Evolutionary conservation across 2,329 filamentous ascomycete species (phyloP).

Genomic region (Atkinsonella hypoxylon): DNA sequence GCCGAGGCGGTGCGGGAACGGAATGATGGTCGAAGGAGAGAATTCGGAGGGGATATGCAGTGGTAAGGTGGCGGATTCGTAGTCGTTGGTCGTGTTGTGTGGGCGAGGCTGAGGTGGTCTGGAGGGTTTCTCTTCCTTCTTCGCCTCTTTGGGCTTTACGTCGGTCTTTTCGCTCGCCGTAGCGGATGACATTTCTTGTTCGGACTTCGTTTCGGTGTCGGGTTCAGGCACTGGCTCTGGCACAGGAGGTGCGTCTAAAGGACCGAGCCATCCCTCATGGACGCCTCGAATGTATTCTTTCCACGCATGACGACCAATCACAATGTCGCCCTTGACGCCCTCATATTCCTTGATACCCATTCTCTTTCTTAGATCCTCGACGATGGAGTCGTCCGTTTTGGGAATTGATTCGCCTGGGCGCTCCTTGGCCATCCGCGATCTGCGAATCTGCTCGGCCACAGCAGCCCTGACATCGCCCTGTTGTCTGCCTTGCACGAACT

Average conservation of each 20-base stretch:
- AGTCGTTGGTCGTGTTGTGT: conserved; percentile 63
- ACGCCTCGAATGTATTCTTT: conserved; percentile 91
- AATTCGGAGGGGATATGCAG: conserved; percentile 56
- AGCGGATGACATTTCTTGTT: conserved; percentile 7
- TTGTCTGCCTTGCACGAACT: conserved; percentile 81
- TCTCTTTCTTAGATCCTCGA: conserved; percentile 51
- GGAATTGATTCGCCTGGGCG: conserved; percentile 34
- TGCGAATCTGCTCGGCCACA: conserved; percentile 75
- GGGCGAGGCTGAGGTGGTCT: conserved; percentile 53
- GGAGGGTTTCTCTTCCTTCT: conserved; percentile 39
- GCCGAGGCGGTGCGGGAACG: conserved; percentile 82
- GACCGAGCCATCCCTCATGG: conserved; percentile 93
- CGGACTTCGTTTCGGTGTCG: conserved; percentile 12
- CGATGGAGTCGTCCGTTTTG: conserved; percentile 38
- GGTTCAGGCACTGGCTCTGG: conserved; percentile 12
- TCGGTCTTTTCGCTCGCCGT: conserved; percentile 10
- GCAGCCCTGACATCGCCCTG: conserved; percentile 88
- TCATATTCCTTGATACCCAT: conserved; percentile 60
- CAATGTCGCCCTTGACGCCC: conserved; percentile 69
- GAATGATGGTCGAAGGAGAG: conserved; percentile 58
- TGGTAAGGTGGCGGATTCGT: conserved; percentile 54
- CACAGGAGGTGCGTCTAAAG: conserved; percentile 50
- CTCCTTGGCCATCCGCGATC: conserved; percentile 49
- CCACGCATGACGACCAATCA: conserved; percentile 88
- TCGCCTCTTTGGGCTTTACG: conserved; percentile 25